Percentiles rank a stretch among this genome's conserved stretches.
Evolutionary conservation across 1,284 basidiomycete species (phyloP).

Genomic region (Microbotryum lychnidis-dioicae): DNA sequence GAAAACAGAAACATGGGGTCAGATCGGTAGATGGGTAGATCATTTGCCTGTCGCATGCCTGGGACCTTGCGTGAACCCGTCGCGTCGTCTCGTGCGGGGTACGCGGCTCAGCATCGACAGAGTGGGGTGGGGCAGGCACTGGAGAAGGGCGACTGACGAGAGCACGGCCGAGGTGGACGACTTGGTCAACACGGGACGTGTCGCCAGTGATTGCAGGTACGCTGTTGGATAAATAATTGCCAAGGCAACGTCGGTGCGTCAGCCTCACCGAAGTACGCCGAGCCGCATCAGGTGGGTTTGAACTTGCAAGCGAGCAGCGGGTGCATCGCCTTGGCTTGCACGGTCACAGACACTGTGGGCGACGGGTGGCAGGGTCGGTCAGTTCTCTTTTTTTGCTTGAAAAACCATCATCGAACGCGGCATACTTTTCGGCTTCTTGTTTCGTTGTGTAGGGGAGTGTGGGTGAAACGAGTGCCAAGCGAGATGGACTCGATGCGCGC

Average conservation of each 20-base stretch:
- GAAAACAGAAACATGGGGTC: background rate
- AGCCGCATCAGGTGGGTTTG: background rate
- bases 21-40: background rate
- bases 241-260: too few relatives aligned
- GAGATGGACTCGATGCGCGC: too few relatives aligned
- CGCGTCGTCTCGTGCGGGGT: conserved; percentile 1
- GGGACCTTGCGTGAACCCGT: conserved; percentile 11
- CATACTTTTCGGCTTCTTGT: too few relatives aligned
- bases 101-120: background rate
- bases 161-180: conserved; percentile 24
- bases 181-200: conserved; percentile 33
- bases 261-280: too few relatives aligned
- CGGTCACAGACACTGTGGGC: background rate
- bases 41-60: conserved; percentile 1
- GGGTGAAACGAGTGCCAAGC: too few relatives aligned
- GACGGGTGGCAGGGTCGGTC: background rate
- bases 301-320: too few relatives aligned
- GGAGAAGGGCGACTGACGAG: conserved; percentile 6
- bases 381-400: too few relatives aligned
- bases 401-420: too few relatives aligned
- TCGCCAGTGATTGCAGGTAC: conserved; percentile 26
- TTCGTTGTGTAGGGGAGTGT: too few relatives aligned
- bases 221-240: conserved; percentile 2
- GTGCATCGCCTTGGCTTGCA: too few relatives aligned
- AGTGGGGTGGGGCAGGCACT: background rate